These are phyloP conservation scores for Lepiota brunneoincarnata DNA, from an alignment of 768 basidiomycete species.

Conservation along the genomic window DNA sequence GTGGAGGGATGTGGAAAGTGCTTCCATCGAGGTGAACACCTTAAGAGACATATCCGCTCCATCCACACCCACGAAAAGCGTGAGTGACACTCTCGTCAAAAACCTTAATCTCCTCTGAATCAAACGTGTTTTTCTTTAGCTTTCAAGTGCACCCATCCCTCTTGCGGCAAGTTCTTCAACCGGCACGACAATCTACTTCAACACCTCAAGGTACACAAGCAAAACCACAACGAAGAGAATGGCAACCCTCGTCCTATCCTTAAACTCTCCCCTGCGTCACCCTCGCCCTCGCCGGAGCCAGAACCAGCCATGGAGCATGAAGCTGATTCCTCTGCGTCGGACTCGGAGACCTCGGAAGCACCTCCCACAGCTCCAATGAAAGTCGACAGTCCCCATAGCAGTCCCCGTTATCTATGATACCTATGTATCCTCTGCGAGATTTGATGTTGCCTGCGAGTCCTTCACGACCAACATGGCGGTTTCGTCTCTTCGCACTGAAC, in stretches of 20 bases:
- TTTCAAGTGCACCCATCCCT: slow-evolving; percentile 64
- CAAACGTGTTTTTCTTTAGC: slow-evolving; percentile 38
- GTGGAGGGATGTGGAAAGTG: slow-evolving; percentile 72
- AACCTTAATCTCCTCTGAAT: slow-evolving; percentile 5
- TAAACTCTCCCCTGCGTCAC: slow-evolving; percentile 12
- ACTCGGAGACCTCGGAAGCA: slow-evolving; percentile 7
- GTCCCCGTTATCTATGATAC: slow-evolving; percentile 17
- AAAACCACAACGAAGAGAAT: slow-evolving; percentile 15
- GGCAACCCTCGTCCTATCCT: slow-evolving; percentile 14
- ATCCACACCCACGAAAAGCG: slow-evolving; percentile 80
- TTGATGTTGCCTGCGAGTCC: slow-evolving; percentile 21
- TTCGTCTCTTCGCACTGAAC: slow-evolving; percentile 41
- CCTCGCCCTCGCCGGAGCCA: slow-evolving; percentile 18
- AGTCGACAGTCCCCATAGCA: slow-evolving; percentile 12
- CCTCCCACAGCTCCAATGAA: slow-evolving; percentile 10
- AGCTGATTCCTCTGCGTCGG: slow-evolving; percentile 6
- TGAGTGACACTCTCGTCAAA: slow-evolving; percentile 33
- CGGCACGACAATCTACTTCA: slow-evolving; percentile 80
- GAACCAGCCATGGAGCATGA: slow-evolving; percentile 12
- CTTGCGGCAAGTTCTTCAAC: slow-evolving; percentile 73
- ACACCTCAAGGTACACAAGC: slow-evolving; percentile 70
- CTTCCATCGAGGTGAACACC: slow-evolving; percentile 72
- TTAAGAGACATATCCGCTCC: slow-evolving; percentile 72
- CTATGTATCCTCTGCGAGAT: slow-evolving; percentile 9
- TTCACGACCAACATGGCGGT: slow-evolving; percentile 41